Percentiles rank a stretch among this genome's conserved stretches.
Evolutionary conservation across 176 grass and related monocot genomes (phyloP).

Genomic region (Ananas comosus): DNA sequence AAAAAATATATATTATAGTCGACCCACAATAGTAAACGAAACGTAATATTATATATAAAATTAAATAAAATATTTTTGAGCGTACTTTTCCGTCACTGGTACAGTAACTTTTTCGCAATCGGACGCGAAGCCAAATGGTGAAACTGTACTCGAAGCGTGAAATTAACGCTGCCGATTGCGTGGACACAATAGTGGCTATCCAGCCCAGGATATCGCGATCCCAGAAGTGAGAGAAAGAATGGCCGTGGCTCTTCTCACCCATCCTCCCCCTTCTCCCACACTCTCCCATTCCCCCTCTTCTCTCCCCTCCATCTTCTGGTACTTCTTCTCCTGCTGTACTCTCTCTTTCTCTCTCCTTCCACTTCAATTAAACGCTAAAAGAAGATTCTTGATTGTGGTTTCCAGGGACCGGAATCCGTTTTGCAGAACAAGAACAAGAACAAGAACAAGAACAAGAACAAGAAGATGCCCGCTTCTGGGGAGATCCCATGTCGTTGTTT

Average conservation of each 20-base stretch:
- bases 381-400: not conserved
- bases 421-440: not conserved
- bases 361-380: not conserved
- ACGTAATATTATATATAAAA: too few relatives aligned
- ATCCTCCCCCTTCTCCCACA: constrained; percentile 3
- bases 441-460: not conserved
- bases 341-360: not conserved
- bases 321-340: not conserved
- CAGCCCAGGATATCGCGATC: not conserved
- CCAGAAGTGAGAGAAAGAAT: not conserved
- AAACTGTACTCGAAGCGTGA: too few relatives aligned
- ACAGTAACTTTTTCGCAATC: too few relatives aligned
- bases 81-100: too few relatives aligned
- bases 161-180: too few relatives aligned
- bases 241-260: constrained; percentile 31
- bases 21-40: too few relatives aligned
- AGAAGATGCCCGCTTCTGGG: constrained; percentile 1
- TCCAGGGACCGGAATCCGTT: not conserved
- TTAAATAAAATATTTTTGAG: too few relatives aligned
- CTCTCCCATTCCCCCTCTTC: constrained; percentile 13
- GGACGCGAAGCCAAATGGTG: too few relatives aligned
- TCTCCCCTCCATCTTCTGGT: not conserved
- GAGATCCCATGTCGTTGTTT: constrained; percentile 24
- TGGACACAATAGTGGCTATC: not conserved
- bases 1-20: too few relatives aligned